Evolutionary conservation across 306 rosid genomes (phyloP).

Genomic region (Pyrus communis): DNA sequence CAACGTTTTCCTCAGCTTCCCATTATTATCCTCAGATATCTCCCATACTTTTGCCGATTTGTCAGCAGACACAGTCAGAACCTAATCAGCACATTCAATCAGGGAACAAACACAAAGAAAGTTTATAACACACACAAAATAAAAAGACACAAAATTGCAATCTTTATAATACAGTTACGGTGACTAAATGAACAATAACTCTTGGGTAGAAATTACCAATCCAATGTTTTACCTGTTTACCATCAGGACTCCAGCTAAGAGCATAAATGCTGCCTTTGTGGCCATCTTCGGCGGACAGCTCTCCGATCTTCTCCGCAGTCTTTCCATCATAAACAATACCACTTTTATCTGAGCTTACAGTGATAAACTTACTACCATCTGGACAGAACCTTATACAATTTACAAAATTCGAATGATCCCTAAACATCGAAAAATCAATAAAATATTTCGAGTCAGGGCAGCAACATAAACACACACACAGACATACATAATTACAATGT

Average conservation of each 20-base stretch:
- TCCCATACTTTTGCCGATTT: constrained; percentile 90
- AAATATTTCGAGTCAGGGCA: background rate
- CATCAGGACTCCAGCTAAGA: constrained; percentile 94
- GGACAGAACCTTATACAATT: constrained; percentile 90
- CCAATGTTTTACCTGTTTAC: constrained; percentile 55
- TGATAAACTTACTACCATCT: constrained; percentile 79
- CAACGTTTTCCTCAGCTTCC: constrained; percentile 72
- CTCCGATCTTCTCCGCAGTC: constrained; percentile 82
- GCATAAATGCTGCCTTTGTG: constrained; percentile 94
- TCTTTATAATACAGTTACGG: background rate
- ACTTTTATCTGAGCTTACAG: constrained; percentile 87
- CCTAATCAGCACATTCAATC: constrained; percentile 39
- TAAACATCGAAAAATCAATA: constrained; percentile 20
- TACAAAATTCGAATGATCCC: constrained; percentile 97
- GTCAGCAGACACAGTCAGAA: constrained; percentile 92
- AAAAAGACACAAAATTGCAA: background rate
- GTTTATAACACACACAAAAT: background rate
- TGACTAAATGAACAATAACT: background rate
- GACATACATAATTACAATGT: background rate
- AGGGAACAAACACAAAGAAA: background rate
- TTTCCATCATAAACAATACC: constrained; percentile 76
- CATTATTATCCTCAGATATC: constrained; percentile 56
- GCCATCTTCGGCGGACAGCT: constrained; percentile 76
- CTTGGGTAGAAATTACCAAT: background rate
- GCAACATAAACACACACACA: background rate